Percentiles rank a stretch among this genome's conserved stretches.
These are phyloP conservation scores for Balakata baccata DNA, from an alignment of 345 rosid genomes.

Conservation along the genomic window DNA sequence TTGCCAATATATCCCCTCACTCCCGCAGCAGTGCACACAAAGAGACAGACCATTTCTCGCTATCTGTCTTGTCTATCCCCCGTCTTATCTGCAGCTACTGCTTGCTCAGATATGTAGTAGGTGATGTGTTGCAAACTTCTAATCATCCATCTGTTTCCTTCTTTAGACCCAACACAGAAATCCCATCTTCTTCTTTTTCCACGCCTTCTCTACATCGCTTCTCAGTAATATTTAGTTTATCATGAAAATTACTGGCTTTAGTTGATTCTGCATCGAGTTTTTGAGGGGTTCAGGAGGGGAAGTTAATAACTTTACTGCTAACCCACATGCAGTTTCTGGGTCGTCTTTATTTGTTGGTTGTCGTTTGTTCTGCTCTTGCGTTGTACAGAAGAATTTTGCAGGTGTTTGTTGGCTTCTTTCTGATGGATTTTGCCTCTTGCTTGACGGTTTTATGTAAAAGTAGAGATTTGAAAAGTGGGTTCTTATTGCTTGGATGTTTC, in stretches of 20 bases:
- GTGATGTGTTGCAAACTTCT: background rate
- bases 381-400: constrained; percentile 25
- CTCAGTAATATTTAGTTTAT: background rate
- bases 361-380: constrained; percentile 36
- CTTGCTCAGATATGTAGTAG: background rate
- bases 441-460: constrained; percentile 28
- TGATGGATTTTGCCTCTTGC: constrained; percentile 46
- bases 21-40: background rate
- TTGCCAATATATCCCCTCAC: constrained; percentile 12
- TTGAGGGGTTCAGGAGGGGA: constrained; percentile 2
- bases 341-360: constrained; percentile 26
- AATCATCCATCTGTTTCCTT: background rate
- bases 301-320: background rate
- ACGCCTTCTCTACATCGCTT: background rate
- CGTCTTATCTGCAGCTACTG: background rate
- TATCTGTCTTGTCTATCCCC: background rate
- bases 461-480: constrained; percentile 41
- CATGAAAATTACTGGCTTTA: background rate
- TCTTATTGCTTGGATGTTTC: constrained; percentile 40
- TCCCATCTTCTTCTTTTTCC: background rate
- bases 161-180: background rate
- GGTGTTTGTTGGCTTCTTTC: constrained; percentile 8
- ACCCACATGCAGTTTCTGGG: constrained; percentile 32
- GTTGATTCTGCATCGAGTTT: background rate
- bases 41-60: background rate